phyloP scores from a whole-genome alignment of 1,284 basidiomycete genomes.

The Pseudozyma flocculosa region DNA sequence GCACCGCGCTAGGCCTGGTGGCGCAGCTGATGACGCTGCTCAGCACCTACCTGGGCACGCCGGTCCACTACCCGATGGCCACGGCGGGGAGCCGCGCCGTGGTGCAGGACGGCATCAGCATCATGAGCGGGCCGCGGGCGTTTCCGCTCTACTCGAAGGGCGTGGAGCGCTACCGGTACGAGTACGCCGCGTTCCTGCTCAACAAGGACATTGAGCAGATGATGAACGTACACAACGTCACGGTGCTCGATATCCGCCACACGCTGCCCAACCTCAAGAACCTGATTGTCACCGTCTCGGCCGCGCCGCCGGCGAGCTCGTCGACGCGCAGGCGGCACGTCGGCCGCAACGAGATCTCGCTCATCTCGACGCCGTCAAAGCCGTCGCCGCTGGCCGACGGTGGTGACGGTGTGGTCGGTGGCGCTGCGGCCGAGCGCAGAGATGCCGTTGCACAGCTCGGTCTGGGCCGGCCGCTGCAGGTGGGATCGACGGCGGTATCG shows the following conservation, averaged over 20 bases:
- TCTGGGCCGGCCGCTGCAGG: not conserved
- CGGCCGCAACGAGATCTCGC: constrained; percentile 30
- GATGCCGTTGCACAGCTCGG: not conserved
- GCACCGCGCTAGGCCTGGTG: constrained; percentile 45
- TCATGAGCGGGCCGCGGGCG: constrained; percentile 52
- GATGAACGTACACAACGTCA: constrained; percentile 45
- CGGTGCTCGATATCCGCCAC: constrained; percentile 88
- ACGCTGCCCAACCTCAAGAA: constrained; percentile 96
- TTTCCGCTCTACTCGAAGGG: constrained; percentile 84
- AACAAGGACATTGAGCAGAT: constrained; percentile 89
- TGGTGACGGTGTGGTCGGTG: not conserved
- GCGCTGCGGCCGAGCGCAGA: not conserved
- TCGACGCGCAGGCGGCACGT: constrained; percentile 26
- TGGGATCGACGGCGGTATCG: too few relatives aligned
- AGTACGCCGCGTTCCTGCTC: constrained; percentile 93
- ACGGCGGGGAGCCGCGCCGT: constrained; percentile 49
- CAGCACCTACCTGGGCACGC: constrained; percentile 42
- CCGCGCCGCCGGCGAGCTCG: constrained; percentile 27
- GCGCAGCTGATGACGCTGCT: constrained; percentile 51
- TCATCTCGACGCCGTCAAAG: constrained; percentile 5
- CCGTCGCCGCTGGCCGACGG: not conserved
- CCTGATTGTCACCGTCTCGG: constrained; percentile 73
- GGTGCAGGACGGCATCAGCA: constrained; percentile 50
- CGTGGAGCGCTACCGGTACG: constrained; percentile 93
- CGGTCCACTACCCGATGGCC: constrained; percentile 50